Evolutionary conservation across 2,329 filamentous ascomycete species (phyloP), one percentile per base, ranked within the genome.

Genomic region (Pyrenophora tritici-repentis): DNA sequence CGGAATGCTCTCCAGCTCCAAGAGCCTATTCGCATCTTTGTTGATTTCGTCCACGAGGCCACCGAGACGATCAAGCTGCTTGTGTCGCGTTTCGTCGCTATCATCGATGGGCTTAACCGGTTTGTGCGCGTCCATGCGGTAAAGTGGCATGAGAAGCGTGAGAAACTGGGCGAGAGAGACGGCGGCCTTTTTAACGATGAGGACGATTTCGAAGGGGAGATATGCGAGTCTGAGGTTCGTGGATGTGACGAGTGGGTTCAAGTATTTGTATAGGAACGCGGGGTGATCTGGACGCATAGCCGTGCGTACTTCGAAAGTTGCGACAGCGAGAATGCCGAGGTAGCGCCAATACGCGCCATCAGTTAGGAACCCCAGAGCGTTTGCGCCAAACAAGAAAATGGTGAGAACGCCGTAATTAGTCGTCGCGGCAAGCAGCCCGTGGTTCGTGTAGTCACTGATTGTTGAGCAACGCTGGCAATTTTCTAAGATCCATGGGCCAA

Each of bases 171-270:
- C 65, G 1, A 90, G 75, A 2, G 91, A 92, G 43, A 97, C 78
- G 13, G 86, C 85, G 17, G 90, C 76, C 69, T 90, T 90, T 53
- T 92, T 86, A 5, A 88, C 84, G 6, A 97, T 82, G 12, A 81
- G 76, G 50, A 97, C 82, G 61, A 89, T 79, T 75, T 99, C 92
- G 70, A 94, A 99, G 2, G 92, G 93, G 3, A 97, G 81, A 59
- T 88, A 89, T 3, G 87, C 83, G 3, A 83, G 77, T 47, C 85
- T 81, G 0, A 74, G 17, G 6, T 69, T 59, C 14, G 74, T 77
- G 46, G 62, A 75, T 7, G 58, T 62, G 36, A 78, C 61, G n/a
- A 78, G 72, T 31, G 80, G 82, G 52, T 79, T 82, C 22, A 82
- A 53, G 10, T 81, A 58, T 3, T 71, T 67, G 1, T 77, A 73